These are phyloP conservation scores for Penicillium sp. DNA, from an alignment of 2,329 filamentous ascomycete species.

Conservation along the genomic window DNA sequence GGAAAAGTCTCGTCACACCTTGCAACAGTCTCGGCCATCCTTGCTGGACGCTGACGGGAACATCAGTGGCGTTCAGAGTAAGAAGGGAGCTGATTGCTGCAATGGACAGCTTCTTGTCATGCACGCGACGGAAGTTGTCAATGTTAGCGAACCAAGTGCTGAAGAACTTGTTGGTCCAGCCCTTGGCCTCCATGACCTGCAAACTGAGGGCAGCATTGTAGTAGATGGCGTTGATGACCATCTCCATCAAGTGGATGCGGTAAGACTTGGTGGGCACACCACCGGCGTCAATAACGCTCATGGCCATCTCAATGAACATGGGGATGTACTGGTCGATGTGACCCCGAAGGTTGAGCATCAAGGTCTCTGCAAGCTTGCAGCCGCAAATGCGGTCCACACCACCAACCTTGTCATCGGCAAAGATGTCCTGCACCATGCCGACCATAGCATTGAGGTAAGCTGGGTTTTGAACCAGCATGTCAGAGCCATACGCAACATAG, in stretches of 20 bases:
- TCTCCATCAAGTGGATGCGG: slow-evolving; percentile 95
- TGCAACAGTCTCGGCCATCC: slow-evolving; percentile 91
- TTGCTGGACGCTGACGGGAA: slow-evolving; percentile 88
- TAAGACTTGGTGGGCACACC: slow-evolving; percentile 90
- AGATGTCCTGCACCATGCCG: slow-evolving; percentile 94
- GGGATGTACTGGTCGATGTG: slow-evolving; percentile 86
- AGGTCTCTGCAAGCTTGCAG: slow-evolving; percentile 93
- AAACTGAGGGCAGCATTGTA: slow-evolving; percentile 89
- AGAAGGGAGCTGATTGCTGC: slow-evolving; percentile 87
- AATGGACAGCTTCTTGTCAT: slow-evolving; percentile 98
- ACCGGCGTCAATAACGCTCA: slow-evolving; percentile 72
- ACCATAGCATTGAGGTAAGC: slow-evolving; percentile 85
- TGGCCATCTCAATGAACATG: slow-evolving; percentile 85
- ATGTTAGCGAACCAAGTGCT: slow-evolving; percentile 98
- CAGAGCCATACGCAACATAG: slow-evolving; percentile 89
- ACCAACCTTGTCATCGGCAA: slow-evolving; percentile 86
- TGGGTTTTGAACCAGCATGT: slow-evolving; percentile 77
- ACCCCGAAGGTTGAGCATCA: slow-evolving; percentile 92
- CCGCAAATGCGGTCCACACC: slow-evolving; percentile 95
- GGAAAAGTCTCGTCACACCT: slow-evolving; percentile 88
- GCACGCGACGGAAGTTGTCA: slow-evolving; percentile 86
- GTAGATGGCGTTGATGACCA: slow-evolving; percentile 97
- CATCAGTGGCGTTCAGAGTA: slow-evolving; percentile 74
- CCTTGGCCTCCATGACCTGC: slow-evolving; percentile 83
- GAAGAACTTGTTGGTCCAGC: slow-evolving; percentile 99